Conservation (phyloP, 2,329 filamentous ascomycete genomes). For the Paraphoma sp. region DNA sequence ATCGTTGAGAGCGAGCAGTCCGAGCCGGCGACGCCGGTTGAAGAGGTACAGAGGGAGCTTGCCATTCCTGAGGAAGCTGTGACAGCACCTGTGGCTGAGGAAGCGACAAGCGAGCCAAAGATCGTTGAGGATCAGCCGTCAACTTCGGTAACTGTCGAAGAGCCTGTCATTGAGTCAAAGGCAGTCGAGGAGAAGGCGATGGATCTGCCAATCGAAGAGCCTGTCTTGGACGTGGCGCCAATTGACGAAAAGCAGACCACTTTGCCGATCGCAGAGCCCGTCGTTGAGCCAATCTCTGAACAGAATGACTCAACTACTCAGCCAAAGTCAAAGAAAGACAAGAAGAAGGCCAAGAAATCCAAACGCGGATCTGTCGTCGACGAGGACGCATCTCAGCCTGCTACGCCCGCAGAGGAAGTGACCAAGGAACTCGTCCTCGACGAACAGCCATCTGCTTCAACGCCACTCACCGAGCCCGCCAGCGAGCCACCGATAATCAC, state of each 20-base stretch:
- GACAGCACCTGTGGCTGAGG: not conserved
- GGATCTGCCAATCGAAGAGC: too few relatives aligned
- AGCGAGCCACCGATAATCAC: not conserved
- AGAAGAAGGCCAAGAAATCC: constrained; percentile 23
- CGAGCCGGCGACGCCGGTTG: constrained; percentile 11
- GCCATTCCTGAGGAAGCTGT: not conserved
- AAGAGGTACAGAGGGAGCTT: constrained; percentile 1
- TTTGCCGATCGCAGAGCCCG: not conserved
- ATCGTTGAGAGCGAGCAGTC: constrained; percentile 11
- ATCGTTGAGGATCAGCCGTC: not conserved
- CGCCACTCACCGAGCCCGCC: not conserved
- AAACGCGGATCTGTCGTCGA: constrained; percentile 21
- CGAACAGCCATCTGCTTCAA: not conserved
- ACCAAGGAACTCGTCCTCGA: constrained; percentile 1
- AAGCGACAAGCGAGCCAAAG: not conserved
- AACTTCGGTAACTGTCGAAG: not conserved
- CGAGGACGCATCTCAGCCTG: constrained; percentile 10
- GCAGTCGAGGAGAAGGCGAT: too few relatives aligned
- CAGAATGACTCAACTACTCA: constrained; percentile 7
- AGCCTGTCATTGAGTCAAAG: not conserved
- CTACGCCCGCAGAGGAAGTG: constrained; percentile 9
- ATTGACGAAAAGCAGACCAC: not conserved
- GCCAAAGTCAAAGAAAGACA: constrained; percentile 19
- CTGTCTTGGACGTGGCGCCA: too few relatives aligned
- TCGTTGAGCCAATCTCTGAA: not conserved